Conservation (phyloP, 2,329 filamentous ascomycete genomes). For the Fusarium sp. region DNA sequence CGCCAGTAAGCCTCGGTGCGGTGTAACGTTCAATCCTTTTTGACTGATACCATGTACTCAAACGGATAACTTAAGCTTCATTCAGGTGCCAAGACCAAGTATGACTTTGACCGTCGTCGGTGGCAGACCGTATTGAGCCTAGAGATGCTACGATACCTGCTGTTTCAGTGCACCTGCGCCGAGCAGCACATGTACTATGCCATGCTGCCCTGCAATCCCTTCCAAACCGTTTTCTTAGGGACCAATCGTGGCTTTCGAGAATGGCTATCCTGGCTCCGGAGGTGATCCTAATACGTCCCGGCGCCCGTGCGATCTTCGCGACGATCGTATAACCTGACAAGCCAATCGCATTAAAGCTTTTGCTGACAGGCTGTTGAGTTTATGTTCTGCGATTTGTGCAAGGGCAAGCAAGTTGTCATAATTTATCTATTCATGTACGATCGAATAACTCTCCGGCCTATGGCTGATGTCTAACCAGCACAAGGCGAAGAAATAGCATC, state of each 20-base stretch:
- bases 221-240: slow-evolving; percentile 21
- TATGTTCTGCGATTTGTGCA: slow-evolving; percentile 12
- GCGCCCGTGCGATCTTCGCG: slow-evolving; percentile 41
- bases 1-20: slow-evolving; percentile 28
- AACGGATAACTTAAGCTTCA: slow-evolving; percentile 23
- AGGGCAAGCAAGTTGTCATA: slow-evolving; percentile 6
- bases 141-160: slow-evolving; percentile 33
- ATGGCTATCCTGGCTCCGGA: slow-evolving; percentile 34
- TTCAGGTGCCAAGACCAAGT: slow-evolving; percentile 30
- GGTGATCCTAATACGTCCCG: slow-evolving; percentile 41
- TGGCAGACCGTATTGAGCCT: slow-evolving; percentile 30
- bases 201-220: slow-evolving; percentile 16
- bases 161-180: slow-evolving; percentile 24
- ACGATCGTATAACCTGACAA: slow-evolving; percentile 43
- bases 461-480: slow-evolving; percentile 9
- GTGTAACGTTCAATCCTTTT: slow-evolving; percentile 9
- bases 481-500: neutral
- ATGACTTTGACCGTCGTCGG: slow-evolving; percentile 30
- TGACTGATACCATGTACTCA: slow-evolving; percentile 8
- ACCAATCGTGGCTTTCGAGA: slow-evolving; percentile 31
- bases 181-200: slow-evolving; percentile 20
- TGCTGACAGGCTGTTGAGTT: slow-evolving; percentile 37
- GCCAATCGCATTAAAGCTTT: slow-evolving; percentile 48
- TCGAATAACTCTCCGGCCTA: slow-evolving; percentile 5
- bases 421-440: neutral